Percentiles rank a stretch among this genome's conserved stretches.
These are phyloP conservation scores for Chytriomyces confervae DNA, from an alignment of 192 early-diverging fungal genomes.

Conservation along the genomic window DNA sequence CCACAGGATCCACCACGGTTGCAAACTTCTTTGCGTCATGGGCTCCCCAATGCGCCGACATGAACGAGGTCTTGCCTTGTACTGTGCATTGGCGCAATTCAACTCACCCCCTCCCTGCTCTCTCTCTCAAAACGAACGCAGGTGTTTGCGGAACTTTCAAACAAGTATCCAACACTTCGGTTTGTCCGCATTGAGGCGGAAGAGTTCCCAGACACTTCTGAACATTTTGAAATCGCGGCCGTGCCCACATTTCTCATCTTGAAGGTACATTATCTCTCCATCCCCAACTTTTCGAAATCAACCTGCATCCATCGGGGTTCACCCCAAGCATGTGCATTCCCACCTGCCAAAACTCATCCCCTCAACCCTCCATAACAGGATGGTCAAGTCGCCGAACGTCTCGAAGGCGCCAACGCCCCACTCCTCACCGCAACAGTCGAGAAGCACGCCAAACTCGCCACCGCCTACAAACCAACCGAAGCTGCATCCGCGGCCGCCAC, in stretches of 20 bases:
- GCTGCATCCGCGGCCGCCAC: slow-evolving; percentile 41
- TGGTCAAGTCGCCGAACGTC: slow-evolving; percentile 71
- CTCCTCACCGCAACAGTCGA: slow-evolving; percentile 73
- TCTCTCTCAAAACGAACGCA: neutral
- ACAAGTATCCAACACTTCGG: slow-evolving; percentile 72
- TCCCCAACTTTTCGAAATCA: slow-evolving; percentile 1
- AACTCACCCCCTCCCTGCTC: slow-evolving; percentile 4
- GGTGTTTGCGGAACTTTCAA: slow-evolving; percentile 84
- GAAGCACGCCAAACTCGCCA: slow-evolving; percentile 63
- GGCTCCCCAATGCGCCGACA: slow-evolving; percentile 88
- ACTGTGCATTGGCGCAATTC: neutral
- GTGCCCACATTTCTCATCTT: slow-evolving; percentile 91
- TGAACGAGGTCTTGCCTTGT: slow-evolving; percentile 68
- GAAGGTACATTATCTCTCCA: slow-evolving; percentile 54
- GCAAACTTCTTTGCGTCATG: slow-evolving; percentile 94
- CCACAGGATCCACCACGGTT: slow-evolving; percentile 37
- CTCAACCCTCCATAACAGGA: slow-evolving; percentile 48
- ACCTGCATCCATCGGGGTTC: neutral
- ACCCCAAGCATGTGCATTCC: neutral
- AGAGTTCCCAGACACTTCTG: slow-evolving; percentile 84
- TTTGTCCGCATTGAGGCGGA: slow-evolving; percentile 94
- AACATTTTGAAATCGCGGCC: slow-evolving; percentile 85
- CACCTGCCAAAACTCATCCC: neutral
- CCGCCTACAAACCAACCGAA: slow-evolving; percentile 16
- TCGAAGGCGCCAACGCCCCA: slow-evolving; percentile 79